Base-by-base conservation (phyloP, 208 protist genomes). In the Leishmania major region DNA sequence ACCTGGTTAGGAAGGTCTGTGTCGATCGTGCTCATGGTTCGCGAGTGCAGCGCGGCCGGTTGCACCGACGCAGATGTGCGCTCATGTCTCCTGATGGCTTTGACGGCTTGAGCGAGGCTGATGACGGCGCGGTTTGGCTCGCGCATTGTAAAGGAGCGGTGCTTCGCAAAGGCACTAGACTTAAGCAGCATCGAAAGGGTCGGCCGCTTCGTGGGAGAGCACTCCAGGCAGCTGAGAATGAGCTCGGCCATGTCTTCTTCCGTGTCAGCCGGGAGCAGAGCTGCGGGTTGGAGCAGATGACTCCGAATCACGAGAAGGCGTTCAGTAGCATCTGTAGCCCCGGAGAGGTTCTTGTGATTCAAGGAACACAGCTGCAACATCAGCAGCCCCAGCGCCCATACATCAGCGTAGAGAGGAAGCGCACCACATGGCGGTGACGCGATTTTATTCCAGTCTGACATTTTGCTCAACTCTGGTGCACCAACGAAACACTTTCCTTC, bases 351-450 rank as follows among this genome's bases (percentile, higher is more conserved):
- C 40, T 69, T 73, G 67, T 78, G 73, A 43, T 75, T 75, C 11
- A 86, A 69, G 8, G 67, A 53, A 49, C 83, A 82, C 19, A 86
- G 75, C 47, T 80, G 66, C 67, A 70, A 25, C n/a, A 80, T 71
- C 25, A 87, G 22, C 35, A 81, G 17, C 31, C 80, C 80, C 17
- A 83, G 40, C 43, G 60, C 75, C 80, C 83, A 86, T 0, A 86
- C 53, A 55, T 86, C 83, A 7, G 78, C 75, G 75, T 49, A 28
- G 45, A 64, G 40, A 8, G 77, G 62, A 49, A 59, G 10, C 57
- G 35, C 45, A 45, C 77, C 77, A 10, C 62, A 19, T 35, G 45
- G 19, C 45, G 8, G 13, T 7, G 62, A 17, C 31, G 35, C 0
- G n/a, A 22, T 11, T 0, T 28, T 49, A 19, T 66, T 69, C 77